Evolutionary conservation across 2,329 filamentous ascomycete species (phyloP), one percentile per base, ranked within the genome.

Genomic region (Dactylonectria macrodidyma): DNA sequence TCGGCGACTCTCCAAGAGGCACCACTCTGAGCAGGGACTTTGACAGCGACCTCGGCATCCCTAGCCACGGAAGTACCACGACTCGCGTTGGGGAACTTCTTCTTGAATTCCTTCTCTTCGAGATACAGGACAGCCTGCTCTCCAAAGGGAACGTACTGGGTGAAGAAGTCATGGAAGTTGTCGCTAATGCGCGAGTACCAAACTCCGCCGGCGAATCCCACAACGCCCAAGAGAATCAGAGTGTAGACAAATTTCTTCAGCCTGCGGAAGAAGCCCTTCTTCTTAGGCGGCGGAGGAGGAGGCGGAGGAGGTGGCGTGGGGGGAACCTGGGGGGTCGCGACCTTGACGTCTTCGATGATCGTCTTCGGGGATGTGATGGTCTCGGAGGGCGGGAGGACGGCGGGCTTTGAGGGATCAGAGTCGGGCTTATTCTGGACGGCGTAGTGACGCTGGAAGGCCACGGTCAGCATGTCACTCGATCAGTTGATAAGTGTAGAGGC

Each of bases 161-260:
- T 98, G 84, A 99, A 99, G 86, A 98, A 96, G 82, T 99, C 96
- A 84, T 99, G 95, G 88, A 98, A 99, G 84, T 94, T 97, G 86
- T 99, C 96, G 78, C 92, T 97, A 82, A 96, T 88, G 72, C 97
- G 90, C 62, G 96, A 95, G 82, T 97, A 96, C 87, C 93, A 97
- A 62, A 98, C 91, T 73, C 95, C 95, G 72, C 95, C 95, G 63
- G 89, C 93, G 77, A 97, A 99, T 46, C 92, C 91, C 51, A 97
- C 82, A 6, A 90, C 90, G 30, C 93, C 91, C 33, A 98, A 88
- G 51, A 97, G 82, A 69, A 95, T 84, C 56, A 98, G 82, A 62
- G 93, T 93, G 72, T 95, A 83, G 65, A 98, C 83, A 78, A 95
- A 92, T 79, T 92, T 92, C 76, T 93, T 89, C 79, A 97, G 89